phyloP scores from a whole-genome alignment of 352 stramenopile genomes.

The Lagenidium giganteum region DNA sequence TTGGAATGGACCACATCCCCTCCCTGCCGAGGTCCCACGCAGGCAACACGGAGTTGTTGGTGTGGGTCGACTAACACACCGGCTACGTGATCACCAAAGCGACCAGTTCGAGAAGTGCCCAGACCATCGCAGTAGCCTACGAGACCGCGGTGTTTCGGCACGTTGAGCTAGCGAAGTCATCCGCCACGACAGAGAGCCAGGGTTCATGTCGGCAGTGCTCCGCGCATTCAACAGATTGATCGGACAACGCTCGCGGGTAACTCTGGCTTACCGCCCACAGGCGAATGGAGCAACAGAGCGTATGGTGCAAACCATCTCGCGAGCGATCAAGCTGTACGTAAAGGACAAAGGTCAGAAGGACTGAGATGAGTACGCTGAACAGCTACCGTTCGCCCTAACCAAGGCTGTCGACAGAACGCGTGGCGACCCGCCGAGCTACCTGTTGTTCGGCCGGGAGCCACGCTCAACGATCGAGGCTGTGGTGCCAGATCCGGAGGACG shows the following conservation, averaged over 20 bases:
- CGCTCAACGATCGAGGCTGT: slow-evolving; percentile 8
- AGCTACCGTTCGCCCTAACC: slow-evolving; percentile 19
- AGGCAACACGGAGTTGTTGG: slow-evolving; percentile 24
- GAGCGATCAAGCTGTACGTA: slow-evolving; percentile 15
- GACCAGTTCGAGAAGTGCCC: slow-evolving; percentile 5
- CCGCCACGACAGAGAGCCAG: slow-evolving; percentile 17
- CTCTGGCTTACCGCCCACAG: slow-evolving; percentile 15
- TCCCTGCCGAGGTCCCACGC: slow-evolving; percentile 15
- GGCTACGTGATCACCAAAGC: slow-evolving; percentile 17
- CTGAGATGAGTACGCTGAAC: slow-evolving; percentile 24
- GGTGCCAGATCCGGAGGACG: too few species aligned
- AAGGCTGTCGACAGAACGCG: not conserved
- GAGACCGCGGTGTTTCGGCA: slow-evolving; percentile 14
- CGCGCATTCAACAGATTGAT: slow-evolving; percentile 13
- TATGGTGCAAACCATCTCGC: slow-evolving; percentile 20
- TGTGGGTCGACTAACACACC: slow-evolving; percentile 17
- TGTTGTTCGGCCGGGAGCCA: slow-evolving; percentile 14
- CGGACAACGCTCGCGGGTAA: slow-evolving; percentile 6
- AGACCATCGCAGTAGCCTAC: slow-evolving; percentile 21
- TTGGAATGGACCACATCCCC: slow-evolving; percentile 25
- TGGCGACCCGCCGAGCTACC: slow-evolving; percentile 5
- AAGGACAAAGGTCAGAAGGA: slow-evolving; percentile 10
- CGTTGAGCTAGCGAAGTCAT: slow-evolving; percentile 17
- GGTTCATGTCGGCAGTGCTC: slow-evolving; percentile 23
- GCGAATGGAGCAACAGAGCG: slow-evolving; percentile 13